Evolutionary conservation across 1,284 basidiomycete species (phyloP).

Genomic region (Microbotryum saponariae): DNA sequence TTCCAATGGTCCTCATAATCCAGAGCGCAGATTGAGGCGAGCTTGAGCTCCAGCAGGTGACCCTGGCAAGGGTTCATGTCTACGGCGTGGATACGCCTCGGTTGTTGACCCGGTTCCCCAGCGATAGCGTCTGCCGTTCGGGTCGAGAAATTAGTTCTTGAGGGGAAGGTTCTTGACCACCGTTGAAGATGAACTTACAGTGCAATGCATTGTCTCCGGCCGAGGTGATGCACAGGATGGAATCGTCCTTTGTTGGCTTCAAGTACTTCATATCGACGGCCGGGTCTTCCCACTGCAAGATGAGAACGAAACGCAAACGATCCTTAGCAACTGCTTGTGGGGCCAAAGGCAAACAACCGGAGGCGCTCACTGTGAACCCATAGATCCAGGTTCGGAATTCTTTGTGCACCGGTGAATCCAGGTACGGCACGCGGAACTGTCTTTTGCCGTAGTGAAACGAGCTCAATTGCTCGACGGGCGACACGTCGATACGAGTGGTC

Average conservation of each 20-base stretch:
- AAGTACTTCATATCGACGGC: slow-evolving; percentile 65
- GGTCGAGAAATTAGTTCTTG: too few species aligned
- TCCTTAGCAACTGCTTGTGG: background rate
- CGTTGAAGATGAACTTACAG: slow-evolving; percentile 38
- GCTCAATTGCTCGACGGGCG: slow-evolving; percentile 35
- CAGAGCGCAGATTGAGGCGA: slow-evolving; percentile 59
- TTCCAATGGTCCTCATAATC: slow-evolving; percentile 62
- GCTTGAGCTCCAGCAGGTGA: slow-evolving; percentile 70
- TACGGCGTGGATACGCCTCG: slow-evolving; percentile 45
- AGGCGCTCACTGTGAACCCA: slow-evolving; percentile 1
- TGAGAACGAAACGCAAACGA: slow-evolving; percentile 44
- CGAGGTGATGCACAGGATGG: slow-evolving; percentile 67
- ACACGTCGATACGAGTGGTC: slow-evolving; percentile 28
- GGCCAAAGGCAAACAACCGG: background rate
- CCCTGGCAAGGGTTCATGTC: slow-evolving; percentile 50
- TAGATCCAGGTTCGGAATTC: slow-evolving; percentile 52
- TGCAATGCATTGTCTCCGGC: slow-evolving; percentile 77
- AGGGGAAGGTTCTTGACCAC: background rate
- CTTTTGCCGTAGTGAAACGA: slow-evolving; percentile 68
- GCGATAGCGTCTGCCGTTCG: background rate
- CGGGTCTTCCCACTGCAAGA: slow-evolving; percentile 69
- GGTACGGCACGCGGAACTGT: slow-evolving; percentile 59
- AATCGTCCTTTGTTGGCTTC: slow-evolving; percentile 55
- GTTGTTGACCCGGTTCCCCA: slow-evolving; percentile 44
- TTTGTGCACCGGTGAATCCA: slow-evolving; percentile 63